Conservation (phyloP, 2,329 filamentous ascomycete species). For the Penicillium corylophilum region DNA sequence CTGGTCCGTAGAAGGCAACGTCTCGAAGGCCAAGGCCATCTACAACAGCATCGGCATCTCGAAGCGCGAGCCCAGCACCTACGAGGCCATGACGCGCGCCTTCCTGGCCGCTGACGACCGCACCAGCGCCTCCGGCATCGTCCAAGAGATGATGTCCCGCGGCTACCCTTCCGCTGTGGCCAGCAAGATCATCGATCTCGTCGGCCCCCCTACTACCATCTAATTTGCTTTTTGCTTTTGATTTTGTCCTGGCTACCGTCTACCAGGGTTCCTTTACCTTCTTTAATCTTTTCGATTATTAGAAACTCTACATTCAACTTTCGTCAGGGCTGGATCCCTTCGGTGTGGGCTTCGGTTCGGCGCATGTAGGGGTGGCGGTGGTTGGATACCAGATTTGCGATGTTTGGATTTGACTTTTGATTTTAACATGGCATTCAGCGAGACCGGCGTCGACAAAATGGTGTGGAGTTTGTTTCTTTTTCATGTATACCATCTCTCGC, state of each 20-base stretch:
- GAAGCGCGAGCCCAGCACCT: slow-evolving; percentile 92
- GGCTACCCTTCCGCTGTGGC: slow-evolving; percentile 91
- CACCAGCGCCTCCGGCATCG: slow-evolving; percentile 71
- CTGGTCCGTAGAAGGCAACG: slow-evolving; percentile 82
- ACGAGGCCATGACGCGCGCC: slow-evolving; percentile 96
- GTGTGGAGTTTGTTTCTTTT: slow-evolving; percentile 11
- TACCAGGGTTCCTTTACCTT: slow-evolving; percentile 10
- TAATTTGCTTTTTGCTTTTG: slow-evolving; percentile 18
- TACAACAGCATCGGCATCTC: slow-evolving; percentile 75
- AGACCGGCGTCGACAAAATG: slow-evolving; percentile 16
- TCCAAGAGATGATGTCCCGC: slow-evolving; percentile 84
- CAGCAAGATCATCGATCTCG: slow-evolving; percentile 88
- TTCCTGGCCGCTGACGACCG: slow-evolving; percentile 83
- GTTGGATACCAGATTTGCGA: slow-evolving; percentile 18
- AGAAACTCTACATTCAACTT: slow-evolving; percentile 18
- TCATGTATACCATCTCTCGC: slow-evolving; percentile 23
- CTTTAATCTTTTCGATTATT: slow-evolving; percentile 20
- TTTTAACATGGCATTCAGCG: slow-evolving; percentile 24
- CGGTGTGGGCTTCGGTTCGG: slow-evolving; percentile 29
- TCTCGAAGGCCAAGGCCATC: slow-evolving; percentile 72
- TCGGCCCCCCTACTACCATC: slow-evolving; percentile 51
- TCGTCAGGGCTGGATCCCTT: slow-evolving; percentile 39
- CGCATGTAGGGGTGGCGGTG: slow-evolving; percentile 26
- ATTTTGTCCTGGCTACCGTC: slow-evolving; percentile 11
- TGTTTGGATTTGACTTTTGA: slow-evolving; percentile 12